Percentiles rank a stretch among this genome's conserved stretches.
Conservation (phyloP, 2,329 filamentous ascomycete genomes). For the Cephalotrichum gorgonifer region DNA sequence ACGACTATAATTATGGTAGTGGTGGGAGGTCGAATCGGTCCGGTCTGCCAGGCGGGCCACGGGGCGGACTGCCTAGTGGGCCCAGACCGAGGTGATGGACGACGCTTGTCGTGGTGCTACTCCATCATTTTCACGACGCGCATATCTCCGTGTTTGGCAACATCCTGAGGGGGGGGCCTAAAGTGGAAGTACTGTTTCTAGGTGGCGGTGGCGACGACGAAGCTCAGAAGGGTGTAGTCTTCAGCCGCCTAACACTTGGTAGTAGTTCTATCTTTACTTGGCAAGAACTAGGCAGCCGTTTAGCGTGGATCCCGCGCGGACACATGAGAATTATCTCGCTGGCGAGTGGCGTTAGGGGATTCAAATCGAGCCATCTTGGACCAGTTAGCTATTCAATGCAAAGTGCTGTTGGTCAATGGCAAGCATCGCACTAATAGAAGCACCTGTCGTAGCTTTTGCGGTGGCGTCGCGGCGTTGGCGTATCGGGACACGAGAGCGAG, state of each 20-base stretch:
- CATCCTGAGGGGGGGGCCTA: too few relatives aligned
- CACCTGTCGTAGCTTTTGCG: background rate
- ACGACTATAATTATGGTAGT: constrained; percentile 14
- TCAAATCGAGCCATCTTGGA: background rate
- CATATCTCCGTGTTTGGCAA: too few relatives aligned
- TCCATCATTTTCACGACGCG: too few relatives aligned
- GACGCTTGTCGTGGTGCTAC: background rate
- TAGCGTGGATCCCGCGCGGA: background rate
- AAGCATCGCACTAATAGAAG: too few relatives aligned
- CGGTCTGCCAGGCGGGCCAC: constrained; percentile 26
- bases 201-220: too few relatives aligned
- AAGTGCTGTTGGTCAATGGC: background rate
- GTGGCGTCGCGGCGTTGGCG: background rate
- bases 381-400: background rate
- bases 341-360: background rate
- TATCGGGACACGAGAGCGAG: constrained; percentile 6
- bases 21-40: constrained; percentile 15
- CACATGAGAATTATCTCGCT: too few relatives aligned
- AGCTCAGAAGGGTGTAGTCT: too few relatives aligned
- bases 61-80: constrained; percentile 17
- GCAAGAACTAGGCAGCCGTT: background rate
- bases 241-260: too few relatives aligned
- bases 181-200: too few relatives aligned
- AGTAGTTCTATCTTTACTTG: too few relatives aligned
- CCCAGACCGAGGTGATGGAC: constrained; percentile 28